Base-by-base conservation (phyloP, 768 basidiomycete genomes). In the Chlorophyllum brunneum region DNA sequence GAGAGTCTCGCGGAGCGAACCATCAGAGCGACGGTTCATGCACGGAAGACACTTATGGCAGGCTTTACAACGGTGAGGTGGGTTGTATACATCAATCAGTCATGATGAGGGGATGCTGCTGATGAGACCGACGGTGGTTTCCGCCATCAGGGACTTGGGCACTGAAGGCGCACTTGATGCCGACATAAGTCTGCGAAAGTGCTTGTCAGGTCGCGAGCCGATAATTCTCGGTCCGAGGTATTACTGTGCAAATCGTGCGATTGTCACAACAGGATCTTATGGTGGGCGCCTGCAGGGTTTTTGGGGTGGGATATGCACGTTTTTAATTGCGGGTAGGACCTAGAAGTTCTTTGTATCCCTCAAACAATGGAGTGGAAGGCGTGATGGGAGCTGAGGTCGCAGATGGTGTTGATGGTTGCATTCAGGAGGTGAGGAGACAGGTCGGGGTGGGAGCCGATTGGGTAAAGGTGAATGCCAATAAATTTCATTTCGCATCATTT, bases 131-230 rank as follows among this genome's bases (percentile, higher is more conserved):
- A 29, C 11, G 26, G 5, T 11, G 31, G 34, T 33, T 23, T 50
- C 37, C 40, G 37, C 26, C 37, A 23, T 20, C 59, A 83, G 82
- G 27, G 83, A 85, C 58, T 69, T 86, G 4, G 83, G 84, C n/a
- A 85, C 83, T 1, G 83, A 86, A 61, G 83, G 82, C 2, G 82
- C 82, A 1, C 75, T 67, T 22, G 83, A 85, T 58, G 80, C 82
- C 15, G 83, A 86, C 58, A 66, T 84, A 10, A 69, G 74, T 0
- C 67, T 86, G 31, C 72, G 82, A 16, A 80, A 80, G 56, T 82
- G 82, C 59, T 59, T 85, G 29, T 57, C 60, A 29, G 65, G 62
- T 18, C 54, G 36, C 16, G 63, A 67, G n/a, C 64, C 78, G 0
- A 59, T 85, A 40, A 78, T 81, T 15, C 73, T 78, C n/a, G 81